Percentiles rank a stretch among this genome's conserved stretches.
Evolutionary conservation across 208 protist species (phyloP).

Genomic region (Leishmania gerbilli): DNA sequence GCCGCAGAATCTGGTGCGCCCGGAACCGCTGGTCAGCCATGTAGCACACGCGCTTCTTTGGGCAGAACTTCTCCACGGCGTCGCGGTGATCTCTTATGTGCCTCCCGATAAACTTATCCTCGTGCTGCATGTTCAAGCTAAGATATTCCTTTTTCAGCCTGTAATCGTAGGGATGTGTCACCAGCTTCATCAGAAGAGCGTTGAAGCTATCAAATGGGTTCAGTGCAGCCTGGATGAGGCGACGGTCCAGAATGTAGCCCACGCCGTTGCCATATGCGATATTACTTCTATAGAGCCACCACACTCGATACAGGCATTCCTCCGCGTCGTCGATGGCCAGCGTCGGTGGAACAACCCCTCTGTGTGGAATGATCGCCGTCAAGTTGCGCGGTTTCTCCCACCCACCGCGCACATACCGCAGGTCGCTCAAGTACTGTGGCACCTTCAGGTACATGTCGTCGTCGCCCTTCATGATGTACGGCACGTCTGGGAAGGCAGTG

Average conservation of each 20-base stretch:
- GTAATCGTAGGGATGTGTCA: background rate
- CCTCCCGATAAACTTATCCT: background rate
- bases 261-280: background rate
- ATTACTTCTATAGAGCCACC: background rate
- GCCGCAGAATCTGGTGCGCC: background rate
- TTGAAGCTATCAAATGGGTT: background rate
- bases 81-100: background rate
- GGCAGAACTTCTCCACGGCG: background rate
- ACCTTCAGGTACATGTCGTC: conserved; percentile 56
- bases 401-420: conserved; percentile 11
- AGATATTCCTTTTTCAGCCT: background rate
- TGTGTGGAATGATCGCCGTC: background rate
- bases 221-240: background rate
- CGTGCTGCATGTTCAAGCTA: background rate
- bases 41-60: background rate
- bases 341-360: background rate
- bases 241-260: background rate
- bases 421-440: conserved; percentile 48
- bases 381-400: background rate
- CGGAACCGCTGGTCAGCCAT: background rate
- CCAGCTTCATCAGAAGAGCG: background rate
- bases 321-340: background rate
- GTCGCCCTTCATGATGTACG: conserved; percentile 48
- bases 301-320: background rate
- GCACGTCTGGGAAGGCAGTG: conserved; percentile 29